phyloP scores from a whole-genome alignment of 106 monocot genomes.

The Agapanthus africanus region DNA sequence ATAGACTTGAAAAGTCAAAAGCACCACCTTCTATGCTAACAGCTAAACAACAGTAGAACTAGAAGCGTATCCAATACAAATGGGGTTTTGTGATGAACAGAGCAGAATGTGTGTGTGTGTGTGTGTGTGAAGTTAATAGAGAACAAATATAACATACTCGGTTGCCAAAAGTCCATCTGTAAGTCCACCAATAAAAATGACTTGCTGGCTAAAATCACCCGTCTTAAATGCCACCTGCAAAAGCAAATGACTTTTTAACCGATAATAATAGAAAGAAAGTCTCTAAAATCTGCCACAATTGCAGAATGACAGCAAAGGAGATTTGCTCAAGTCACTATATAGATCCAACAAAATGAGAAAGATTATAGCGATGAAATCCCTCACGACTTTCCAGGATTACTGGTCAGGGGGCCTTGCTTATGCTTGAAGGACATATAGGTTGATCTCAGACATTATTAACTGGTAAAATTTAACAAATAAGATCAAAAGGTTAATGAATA shows the following conservation, averaged over 20 bases:
- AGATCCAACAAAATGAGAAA: too few relatives aligned
- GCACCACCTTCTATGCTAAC: too few relatives aligned
- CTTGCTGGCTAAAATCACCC: constrained; percentile 93
- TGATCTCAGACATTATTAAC: too few relatives aligned
- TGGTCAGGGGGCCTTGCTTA: not conserved
- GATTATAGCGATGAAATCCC: too few relatives aligned
- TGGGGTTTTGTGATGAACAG: not conserved
- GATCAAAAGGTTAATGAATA: too few relatives aligned
- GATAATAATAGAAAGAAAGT: constrained; percentile 1
- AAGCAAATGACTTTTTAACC: constrained; percentile 10
- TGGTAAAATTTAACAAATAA: too few relatives aligned
- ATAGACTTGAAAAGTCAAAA: too few relatives aligned
- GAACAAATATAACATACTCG: constrained; percentile 50
- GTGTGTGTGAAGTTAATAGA: not conserved
- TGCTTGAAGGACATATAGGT: too few relatives aligned
- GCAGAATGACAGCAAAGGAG: too few relatives aligned
- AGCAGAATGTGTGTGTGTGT: not conserved
- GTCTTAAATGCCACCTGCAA: constrained; percentile 87
- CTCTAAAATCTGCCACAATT: not conserved
- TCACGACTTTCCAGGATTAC: not conserved
- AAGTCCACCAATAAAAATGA: constrained; percentile 92
- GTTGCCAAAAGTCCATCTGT: constrained; percentile 93
- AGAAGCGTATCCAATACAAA: too few relatives aligned
- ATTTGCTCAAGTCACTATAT: too few relatives aligned
- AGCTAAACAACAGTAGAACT: too few relatives aligned